Evolutionary conservation across 345 rosid genomes (phyloP).

Genomic region (Brassica cretica): DNA sequence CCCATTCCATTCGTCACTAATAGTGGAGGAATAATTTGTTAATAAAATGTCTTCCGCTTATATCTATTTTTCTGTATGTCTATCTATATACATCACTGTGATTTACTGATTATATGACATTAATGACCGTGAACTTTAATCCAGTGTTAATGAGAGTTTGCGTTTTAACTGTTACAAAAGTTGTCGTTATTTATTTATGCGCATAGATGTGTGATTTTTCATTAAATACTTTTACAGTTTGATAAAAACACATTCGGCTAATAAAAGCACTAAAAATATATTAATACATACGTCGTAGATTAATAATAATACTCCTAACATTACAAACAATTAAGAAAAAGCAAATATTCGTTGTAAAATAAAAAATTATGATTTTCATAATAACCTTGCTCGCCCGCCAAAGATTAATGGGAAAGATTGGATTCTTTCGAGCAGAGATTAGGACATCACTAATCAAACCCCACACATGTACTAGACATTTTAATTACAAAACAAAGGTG

Average conservation of each 20-base stretch:
- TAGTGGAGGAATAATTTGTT: not conserved
- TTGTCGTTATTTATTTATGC: not conserved
- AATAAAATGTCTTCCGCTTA: constrained; percentile 1
- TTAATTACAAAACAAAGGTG: constrained; percentile 9
- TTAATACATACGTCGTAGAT: not conserved
- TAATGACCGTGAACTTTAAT: not conserved
- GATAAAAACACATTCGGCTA: not conserved
- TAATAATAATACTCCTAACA: not conserved
- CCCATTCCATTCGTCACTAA: constrained; percentile 19
- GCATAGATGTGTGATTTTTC: not conserved
- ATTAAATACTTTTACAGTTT: not conserved
- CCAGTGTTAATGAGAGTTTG: not conserved
- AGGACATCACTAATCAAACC: constrained; percentile 12
- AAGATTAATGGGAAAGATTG: constrained; percentile 33
- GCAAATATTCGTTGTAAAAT: not conserved
- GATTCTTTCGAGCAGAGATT: constrained; percentile 41
- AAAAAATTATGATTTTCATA: not conserved
- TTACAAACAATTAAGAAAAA: not conserved
- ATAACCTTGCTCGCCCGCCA: constrained; percentile 22
- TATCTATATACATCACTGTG: not conserved
- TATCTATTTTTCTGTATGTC: not conserved
- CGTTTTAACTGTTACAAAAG: not conserved
- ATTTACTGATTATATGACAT: not conserved
- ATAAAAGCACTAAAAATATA: not conserved
- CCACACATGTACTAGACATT: not conserved